A percentile compares a stretch with the other conserved stretches of the same genome.
Evolutionary conservation across 106 monocot genomes (phyloP).

Genomic region (Platanthera guangdongensis): DNA sequence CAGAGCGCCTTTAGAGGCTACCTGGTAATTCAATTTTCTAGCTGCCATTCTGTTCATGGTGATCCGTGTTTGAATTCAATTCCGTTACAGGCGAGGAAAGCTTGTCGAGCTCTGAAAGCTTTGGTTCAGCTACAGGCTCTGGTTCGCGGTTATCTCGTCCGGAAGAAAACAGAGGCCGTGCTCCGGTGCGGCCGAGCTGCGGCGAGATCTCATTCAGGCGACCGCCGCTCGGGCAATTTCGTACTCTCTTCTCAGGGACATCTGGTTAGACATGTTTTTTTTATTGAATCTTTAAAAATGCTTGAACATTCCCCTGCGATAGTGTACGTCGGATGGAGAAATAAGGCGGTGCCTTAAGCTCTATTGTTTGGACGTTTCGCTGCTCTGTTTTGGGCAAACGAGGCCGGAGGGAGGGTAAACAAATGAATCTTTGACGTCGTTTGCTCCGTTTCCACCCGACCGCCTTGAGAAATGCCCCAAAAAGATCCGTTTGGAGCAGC

Average conservation of each 20-base stretch:
- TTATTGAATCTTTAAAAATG: too few species aligned
- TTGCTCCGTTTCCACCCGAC: too few species aligned
- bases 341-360: too few species aligned
- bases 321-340: too few species aligned
- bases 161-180: conserved; percentile 53
- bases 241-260: not conserved
- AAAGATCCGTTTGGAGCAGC: too few species aligned
- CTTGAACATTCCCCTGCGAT: too few species aligned
- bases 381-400: too few species aligned
- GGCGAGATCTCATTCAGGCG: conserved; percentile 24
- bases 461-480: too few species aligned
- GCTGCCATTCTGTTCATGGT: not conserved
- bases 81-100: conserved; percentile 56
- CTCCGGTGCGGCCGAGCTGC: conserved; percentile 40
- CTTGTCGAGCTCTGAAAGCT: conserved; percentile 64
- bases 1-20: conserved; percentile 52
- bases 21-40: conserved; percentile 24
- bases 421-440: too few species aligned
- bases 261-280: not conserved
- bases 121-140: conserved; percentile 73
- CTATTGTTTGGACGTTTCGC: too few species aligned
- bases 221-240: conserved; percentile 5
- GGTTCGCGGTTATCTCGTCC: conserved; percentile 60
- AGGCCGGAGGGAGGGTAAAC: too few species aligned
- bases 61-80: not conserved